Base-by-base conservation (phyloP, 1,284 basidiomycete species). In the Thelephora terrestris region DNA sequence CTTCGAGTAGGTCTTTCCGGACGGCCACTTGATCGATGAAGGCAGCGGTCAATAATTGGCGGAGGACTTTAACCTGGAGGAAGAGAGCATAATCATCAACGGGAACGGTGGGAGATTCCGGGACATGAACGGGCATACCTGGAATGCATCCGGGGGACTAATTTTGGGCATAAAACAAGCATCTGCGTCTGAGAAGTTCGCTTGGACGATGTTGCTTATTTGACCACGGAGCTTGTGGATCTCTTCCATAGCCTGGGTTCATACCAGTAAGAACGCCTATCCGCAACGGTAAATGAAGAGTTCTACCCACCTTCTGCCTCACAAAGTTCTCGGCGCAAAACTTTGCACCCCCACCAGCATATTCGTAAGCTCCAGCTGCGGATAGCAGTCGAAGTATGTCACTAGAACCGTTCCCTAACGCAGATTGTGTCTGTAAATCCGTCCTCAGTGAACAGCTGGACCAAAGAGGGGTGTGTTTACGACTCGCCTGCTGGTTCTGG, bases 11-110 rank as follows among this genome's bases (percentile, higher is more conserved):
- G 60, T 98, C 94, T 58, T 91, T 92, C 17, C 96, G 82, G 20
- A 95, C 78, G 14, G 96, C 96, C 3, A 98, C 81, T 63, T 97
- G 93, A 65, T 99, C 95, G 57, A 98, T 90, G 67, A 96, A 98
- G 5, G 85, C 91, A 2, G 94, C 85, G 1, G 88, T 76, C 43
- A 99, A 64, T 17, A 98, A 74, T 62, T 99, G 96, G 32, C 90
- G 80, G 14, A 99, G 71, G 21, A 93, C 80, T 63, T 96, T 99
- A 55, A 96, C 72, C 85, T 97, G 61, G 20, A 50, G 45, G 20
- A 23, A 42, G 43, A 45, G 27, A 53, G 2, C 9, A 37, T 37
- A 24, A 46, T 42, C 47, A 10, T 47, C 21, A 40, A 51, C 51
- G 52, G 18, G 10, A 4, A 53, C 43, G 36, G 9, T 23, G 7